Base-by-base conservation (phyloP, 352 stramenopile species). In the Globisporangium takayamanum region DNA sequence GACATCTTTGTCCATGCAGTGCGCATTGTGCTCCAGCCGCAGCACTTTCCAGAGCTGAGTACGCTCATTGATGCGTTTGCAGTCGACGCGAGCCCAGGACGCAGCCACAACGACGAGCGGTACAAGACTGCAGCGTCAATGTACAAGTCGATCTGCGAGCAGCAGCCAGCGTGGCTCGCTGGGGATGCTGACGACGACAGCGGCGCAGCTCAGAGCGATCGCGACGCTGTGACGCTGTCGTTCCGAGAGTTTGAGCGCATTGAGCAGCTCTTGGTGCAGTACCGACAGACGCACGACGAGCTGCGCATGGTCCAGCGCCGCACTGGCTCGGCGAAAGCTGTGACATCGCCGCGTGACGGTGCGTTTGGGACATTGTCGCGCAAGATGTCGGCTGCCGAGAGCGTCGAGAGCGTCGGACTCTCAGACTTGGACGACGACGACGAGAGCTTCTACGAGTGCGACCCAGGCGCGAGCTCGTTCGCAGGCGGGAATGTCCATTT, bases 1-100 rank as follows among this genome's bases (percentile, higher is more conserved):
- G 83, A 94, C 57, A 54, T 94, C 8, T 95, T 95, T 59, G 71
- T 95, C 44, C 86, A 92, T 65, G 89, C 81, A 22, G 78, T 94
- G 50, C 72, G 78, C 6, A 69, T 92, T 12, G 80, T 94, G 8
- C 58, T 94, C 5, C 84, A 94, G 55, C 86, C 86, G 3, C 80
- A 91, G 53, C 85, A 93, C 58, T 89, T 95, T 42, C 62, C 70
- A 4, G 76, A 89, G 44, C 68, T 95, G n/a, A 75, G 65, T 10
- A 85, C 74, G 14, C 63, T 94, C 39, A 60, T 92, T 7, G 78
- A 94, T 44, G 79, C 77, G 5, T 92, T 91, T 64, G 72, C 67
- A 7, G 59, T 63, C 7, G 65, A 67, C n/a, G n/a, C 42, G 3
- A 50, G 16, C 11, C 41, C 50, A 5, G 37, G 28, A 25, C 59